Conservation (phyloP, 495 filamentous ascomycete species). For the Thermothielavioides terrestris region DNA sequence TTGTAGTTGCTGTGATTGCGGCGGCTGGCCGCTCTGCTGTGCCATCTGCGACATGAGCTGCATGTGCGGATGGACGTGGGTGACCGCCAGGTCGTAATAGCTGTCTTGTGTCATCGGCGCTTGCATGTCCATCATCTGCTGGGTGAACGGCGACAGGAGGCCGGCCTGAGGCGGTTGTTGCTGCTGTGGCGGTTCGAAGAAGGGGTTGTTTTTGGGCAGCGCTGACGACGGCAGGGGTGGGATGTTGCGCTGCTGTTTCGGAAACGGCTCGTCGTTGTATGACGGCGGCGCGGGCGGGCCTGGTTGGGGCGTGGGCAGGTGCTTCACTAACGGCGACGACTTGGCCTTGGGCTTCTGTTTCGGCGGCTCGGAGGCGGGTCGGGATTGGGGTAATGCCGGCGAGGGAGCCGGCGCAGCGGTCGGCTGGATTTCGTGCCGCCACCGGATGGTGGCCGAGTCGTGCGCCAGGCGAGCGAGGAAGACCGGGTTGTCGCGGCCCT, state of each 20-base stretch:
- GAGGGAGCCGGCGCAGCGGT: neutral
- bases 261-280: neutral
- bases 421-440: constrained; percentile 15
- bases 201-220: constrained; percentile 5
- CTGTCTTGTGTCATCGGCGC: neutral
- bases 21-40: constrained; percentile 4
- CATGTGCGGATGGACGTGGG: constrained; percentile 14
- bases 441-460: constrained; percentile 33
- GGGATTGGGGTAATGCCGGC: neutral
- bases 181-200: neutral
- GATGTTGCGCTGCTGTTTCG: constrained; percentile 17
- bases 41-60: constrained; percentile 4
- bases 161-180: neutral
- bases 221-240: constrained; percentile 1
- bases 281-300: neutral
- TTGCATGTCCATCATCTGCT: constrained; percentile 2
- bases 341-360: constrained; percentile 10
- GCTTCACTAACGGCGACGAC: constrained; percentile 10
- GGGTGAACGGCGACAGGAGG: neutral
- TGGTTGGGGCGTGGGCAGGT: constrained; percentile 19
- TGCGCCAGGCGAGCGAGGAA: constrained; percentile 35
- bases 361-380: constrained; percentile 20
- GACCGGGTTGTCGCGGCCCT: constrained; percentile 32
- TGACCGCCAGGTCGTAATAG: constrained; percentile 9
- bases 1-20: constrained; percentile 4